phyloP scores from a whole-genome alignment of 805 yeast species.

The Maudiozyma serrabonitensis region DNA sequence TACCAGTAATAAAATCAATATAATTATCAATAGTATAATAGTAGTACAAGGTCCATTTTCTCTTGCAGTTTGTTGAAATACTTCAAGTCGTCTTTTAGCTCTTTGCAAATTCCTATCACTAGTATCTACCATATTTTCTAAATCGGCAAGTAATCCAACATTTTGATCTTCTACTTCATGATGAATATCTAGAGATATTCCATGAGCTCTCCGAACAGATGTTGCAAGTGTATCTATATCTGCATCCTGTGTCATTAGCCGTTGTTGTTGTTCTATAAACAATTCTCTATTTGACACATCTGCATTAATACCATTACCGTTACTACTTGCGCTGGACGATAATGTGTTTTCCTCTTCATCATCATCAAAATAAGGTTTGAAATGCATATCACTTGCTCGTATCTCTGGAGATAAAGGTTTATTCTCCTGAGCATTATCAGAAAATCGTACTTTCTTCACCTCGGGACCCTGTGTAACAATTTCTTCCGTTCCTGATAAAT shows the following conservation, averaged over 20 bases:
- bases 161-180: slow-evolving; percentile 41
- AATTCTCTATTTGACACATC: slow-evolving; percentile 26
- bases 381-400: slow-evolving; percentile 1
- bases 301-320: background rate
- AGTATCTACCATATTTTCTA: slow-evolving; percentile 38
- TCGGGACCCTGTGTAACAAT: background rate
- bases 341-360: slow-evolving; percentile 1
- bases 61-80: slow-evolving; percentile 33
- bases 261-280: slow-evolving; percentile 38
- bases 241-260: slow-evolving; percentile 37
- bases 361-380: slow-evolving; percentile 22
- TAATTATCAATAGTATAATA: slow-evolving; percentile 35
- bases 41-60: slow-evolving; percentile 43
- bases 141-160: slow-evolving; percentile 36
- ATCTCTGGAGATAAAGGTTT: background rate
- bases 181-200: slow-evolving; percentile 38
- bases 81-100: slow-evolving; percentile 34
- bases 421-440: slow-evolving; percentile 6
- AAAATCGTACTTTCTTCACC: slow-evolving; percentile 18
- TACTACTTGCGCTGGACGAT: background rate
- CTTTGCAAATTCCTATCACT: slow-evolving; percentile 34
- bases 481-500: background rate
- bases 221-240: slow-evolving; percentile 33
- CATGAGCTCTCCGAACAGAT: slow-evolving; percentile 37
- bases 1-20: slow-evolving; percentile 36